Base-by-base conservation (phyloP, 2,329 filamentous ascomycete genomes). In the Fusarium nodosum region DNA sequence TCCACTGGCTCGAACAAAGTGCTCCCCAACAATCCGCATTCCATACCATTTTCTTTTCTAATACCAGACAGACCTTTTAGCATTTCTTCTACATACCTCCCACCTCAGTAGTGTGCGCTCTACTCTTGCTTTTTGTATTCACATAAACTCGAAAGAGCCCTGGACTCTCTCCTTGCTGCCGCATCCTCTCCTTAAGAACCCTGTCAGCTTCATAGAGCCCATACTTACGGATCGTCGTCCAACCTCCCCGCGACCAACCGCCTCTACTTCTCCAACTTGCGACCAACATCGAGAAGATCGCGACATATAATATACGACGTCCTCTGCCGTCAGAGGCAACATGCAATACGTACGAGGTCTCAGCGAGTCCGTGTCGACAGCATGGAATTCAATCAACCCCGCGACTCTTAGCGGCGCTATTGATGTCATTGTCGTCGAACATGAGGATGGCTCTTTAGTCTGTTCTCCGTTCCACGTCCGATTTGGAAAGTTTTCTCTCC, bases 381-480 rank as follows among this genome's bases (percentile, higher is more conserved):
- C 96, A 80, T 99, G 96, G 96, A 99, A 99, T 82, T 97, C 94
- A 28, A 97, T 99, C 86, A 99, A 99, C 81, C 96, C 96, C 52
- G 94, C 96, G 45, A 99, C 96, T 15, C 88, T 99, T 60, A 97
- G 93, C 82, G 96, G 96, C 77, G 96, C 96, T 77, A 98, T 99
- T 82, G 96, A 99, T 86, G 95, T 98, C 74, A 97, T 99, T 73
- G 95, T 99, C 57, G 94, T 99, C 62, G 94, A 99, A 81, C 94
- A 97, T 73, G 93, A 95, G 78, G 96, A 99, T 86, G 96, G 93
- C 83, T 85, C 84, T 41, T 86, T 98, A 60, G 90, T 91, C 71
- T 99, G 96, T 82, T 98, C 95, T 30, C 96, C 96, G 51, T 99
- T 99, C 81, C 96, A 99, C 80, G 96, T 99, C 71, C 94, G 96